Evolutionary conservation across 805 yeast species (phyloP).

Genomic region (Myxozyma vanderwaltii): DNA sequence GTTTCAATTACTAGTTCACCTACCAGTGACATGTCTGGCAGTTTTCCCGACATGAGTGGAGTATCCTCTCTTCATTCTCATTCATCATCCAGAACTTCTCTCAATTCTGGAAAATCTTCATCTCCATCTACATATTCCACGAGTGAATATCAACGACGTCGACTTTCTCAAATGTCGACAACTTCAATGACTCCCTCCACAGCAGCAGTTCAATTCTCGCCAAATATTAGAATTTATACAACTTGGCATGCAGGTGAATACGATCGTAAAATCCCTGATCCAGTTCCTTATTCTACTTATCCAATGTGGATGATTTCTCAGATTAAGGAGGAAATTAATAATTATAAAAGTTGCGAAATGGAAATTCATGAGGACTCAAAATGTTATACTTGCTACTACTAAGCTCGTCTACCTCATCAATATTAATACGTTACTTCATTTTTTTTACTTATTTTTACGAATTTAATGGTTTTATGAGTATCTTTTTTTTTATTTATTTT

Average conservation of each 20-base stretch:
- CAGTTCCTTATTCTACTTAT: constrained; percentile 22
- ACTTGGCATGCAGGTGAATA: constrained; percentile 82
- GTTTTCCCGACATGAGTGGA: constrained; percentile 16
- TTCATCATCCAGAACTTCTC: constrained; percentile 21
- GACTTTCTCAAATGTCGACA: constrained; percentile 13
- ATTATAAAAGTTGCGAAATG: constrained; percentile 71
- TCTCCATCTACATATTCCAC: not conserved
- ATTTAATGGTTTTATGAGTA: not conserved
- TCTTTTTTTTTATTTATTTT: not conserved
- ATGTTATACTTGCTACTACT: constrained; percentile 83
- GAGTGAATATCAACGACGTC: constrained; percentile 3
- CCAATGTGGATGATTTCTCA: constrained; percentile 65
- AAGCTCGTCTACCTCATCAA: constrained; percentile 27
- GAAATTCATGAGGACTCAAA: constrained; percentile 75
- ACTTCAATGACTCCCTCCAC: not conserved
- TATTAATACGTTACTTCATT: no score
- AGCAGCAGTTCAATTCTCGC: constrained; percentile 75
- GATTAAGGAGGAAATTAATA: constrained; percentile 83
- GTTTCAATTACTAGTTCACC: not conserved
- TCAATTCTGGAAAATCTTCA: not conserved
- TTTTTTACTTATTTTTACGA: not conserved
- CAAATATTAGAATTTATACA: constrained; percentile 79
- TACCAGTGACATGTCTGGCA: not conserved
- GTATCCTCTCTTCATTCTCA: constrained; percentile 16
- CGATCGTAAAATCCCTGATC: constrained; percentile 55